A percentile compares a stretch with the other conserved stretches of the same genome.
phyloP scores from a whole-genome alignment of 23 red algal genomes.

The Gracilaria caudata region DNA sequence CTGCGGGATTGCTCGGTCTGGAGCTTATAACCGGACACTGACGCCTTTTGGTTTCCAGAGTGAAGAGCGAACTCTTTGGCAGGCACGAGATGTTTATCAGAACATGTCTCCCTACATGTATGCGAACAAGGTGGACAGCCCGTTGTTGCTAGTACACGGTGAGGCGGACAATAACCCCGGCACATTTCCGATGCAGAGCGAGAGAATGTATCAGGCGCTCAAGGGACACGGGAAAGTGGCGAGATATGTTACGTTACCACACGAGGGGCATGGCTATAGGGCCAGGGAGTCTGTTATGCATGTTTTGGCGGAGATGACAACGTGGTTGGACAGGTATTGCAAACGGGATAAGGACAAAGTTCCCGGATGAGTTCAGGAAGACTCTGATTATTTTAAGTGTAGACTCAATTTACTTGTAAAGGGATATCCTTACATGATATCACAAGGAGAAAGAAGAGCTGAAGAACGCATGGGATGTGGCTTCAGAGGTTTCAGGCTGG shows the following conservation, averaged over 20 bases:
- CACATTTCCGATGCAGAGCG: slow-evolving; percentile 89
- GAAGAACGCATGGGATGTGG: no score
- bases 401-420: no score
- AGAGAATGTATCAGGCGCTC: slow-evolving; percentile 89
- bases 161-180: slow-evolving; percentile 94
- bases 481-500: no score
- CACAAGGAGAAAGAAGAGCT: no score
- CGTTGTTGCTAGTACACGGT: slow-evolving; percentile 92
- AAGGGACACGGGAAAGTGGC: slow-evolving; percentile 89
- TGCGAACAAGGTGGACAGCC: slow-evolving; percentile 77
- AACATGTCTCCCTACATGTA: slow-evolving; percentile 88
- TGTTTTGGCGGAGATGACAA: slow-evolving; percentile 83
- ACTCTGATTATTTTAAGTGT: neutral
- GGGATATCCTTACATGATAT: no score
- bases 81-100: slow-evolving; percentile 82
- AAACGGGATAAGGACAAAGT: neutral
- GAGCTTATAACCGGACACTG: slow-evolving; percentile 97
- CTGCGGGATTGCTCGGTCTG: slow-evolving; percentile 97
- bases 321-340: slow-evolving; percentile 82
- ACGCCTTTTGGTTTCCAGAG: slow-evolving; percentile 97
- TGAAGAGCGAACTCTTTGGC: slow-evolving; percentile 92
- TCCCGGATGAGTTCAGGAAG: neutral
- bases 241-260: slow-evolving; percentile 80
- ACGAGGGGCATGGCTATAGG: slow-evolving; percentile 89
- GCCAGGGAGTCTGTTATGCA: slow-evolving; percentile 94